Evolutionary conservation across 129 eudicot species (phyloP), one percentile per base, ranked within the genome.

Genomic region (Glebionis coronaria): DNA sequence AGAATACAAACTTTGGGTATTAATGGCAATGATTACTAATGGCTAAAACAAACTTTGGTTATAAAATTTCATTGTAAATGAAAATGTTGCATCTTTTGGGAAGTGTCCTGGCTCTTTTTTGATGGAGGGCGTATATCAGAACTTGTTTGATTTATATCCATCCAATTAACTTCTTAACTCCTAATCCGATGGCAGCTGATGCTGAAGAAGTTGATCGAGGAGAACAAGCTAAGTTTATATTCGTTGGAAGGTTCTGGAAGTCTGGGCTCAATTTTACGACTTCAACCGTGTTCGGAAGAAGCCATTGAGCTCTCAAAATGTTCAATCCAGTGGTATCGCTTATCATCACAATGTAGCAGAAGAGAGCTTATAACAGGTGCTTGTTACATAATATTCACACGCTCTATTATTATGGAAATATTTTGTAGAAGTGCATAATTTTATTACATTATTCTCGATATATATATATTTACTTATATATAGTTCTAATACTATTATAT

Each of bases 321-420:
- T 73, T 79, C 88, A 14, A 71, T 93, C 70, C 98, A 93, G 58
- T 93, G 98, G 98, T 93, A 78, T 74, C 96, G 98, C 35, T 68
- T 93, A 77, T 88, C 98, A 31, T 75, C 88, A 15, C 85, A 93
- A 74, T 85, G 92, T 69, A 85, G 88, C 84, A 82, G 94, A 62
- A 88, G 94, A 74, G 98, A 93, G 72, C 85, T 91, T 65, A 84
- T 93, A 74, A 80, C 90, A 74, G 98, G 98, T 93, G 54, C 69
- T 65, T 53, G 65, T 74, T 53, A 60, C 62, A 58, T 73, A 44
- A 46, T 61, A 38, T 46, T 49, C 46, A 21, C 56, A 18, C 45
- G 23, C 25, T 27, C 62, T 14, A 21, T 40, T 54, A 72, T 56
- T 42, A 56, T 44, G 9, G 10, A 49, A 49, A 13, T 63, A 25